Evolutionary conservation across 2,329 filamentous ascomycete species (phyloP).

Genomic region (Fusarium sacchari): DNA sequence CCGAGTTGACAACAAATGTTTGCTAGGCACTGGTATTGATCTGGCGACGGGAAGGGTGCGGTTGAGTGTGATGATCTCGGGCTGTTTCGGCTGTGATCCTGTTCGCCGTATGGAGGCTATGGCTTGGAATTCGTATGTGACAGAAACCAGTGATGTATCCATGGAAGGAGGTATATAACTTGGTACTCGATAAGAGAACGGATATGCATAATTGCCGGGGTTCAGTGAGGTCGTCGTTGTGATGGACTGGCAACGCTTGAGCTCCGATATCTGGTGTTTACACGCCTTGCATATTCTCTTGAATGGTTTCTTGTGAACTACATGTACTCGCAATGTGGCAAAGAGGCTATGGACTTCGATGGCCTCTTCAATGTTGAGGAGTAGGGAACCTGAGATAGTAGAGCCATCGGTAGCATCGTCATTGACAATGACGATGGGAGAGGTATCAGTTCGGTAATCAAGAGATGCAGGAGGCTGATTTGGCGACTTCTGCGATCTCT

Average conservation of each 20-base stretch:
- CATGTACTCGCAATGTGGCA: background rate
- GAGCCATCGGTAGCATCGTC: background rate
- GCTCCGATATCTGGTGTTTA: constrained; percentile 22
- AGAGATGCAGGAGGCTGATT: background rate
- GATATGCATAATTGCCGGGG: constrained; percentile 61
- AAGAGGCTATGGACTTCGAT: constrained; percentile 18
- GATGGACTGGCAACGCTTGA: constrained; percentile 30
- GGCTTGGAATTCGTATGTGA: constrained; percentile 82
- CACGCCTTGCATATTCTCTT: constrained; percentile 26
- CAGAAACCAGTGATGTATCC: constrained; percentile 74
- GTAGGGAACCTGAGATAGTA: constrained; percentile 10
- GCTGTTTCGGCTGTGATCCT: constrained; percentile 45
- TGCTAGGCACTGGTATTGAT: constrained; percentile 75
- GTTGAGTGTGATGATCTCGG: constrained; percentile 66
- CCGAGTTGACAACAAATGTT: constrained; percentile 74
- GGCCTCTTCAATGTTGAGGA: background rate
- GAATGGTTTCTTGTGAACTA: constrained; percentile 20
- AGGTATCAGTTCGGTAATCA: constrained; percentile 13
- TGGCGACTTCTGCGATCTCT: background rate
- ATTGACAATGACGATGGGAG: constrained; percentile 4
- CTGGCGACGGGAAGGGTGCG: constrained; percentile 78
- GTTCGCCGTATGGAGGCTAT: constrained; percentile 68
- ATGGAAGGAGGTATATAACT: constrained; percentile 85
- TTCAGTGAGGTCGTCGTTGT: background rate
- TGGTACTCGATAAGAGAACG: constrained; percentile 85